A percentile compares a stretch with the other conserved stretches of the same genome.
phyloP scores from a whole-genome alignment of 192 early-diverging fungal species.

The Chytriomyces sp. region DNA sequence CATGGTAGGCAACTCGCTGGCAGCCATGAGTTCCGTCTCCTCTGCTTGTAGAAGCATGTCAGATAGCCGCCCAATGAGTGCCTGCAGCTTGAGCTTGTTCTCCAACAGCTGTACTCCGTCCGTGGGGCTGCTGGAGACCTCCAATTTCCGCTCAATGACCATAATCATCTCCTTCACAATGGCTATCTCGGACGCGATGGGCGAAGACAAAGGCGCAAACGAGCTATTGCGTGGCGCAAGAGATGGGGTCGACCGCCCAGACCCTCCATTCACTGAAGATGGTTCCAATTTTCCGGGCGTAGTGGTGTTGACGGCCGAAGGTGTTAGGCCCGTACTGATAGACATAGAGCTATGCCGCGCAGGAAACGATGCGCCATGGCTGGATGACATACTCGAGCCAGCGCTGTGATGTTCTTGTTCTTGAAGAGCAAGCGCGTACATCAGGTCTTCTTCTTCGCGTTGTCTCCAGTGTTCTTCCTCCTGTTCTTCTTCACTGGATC shows the following conservation, averaged over 20 bases:
- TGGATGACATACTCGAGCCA: too few species aligned
- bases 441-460: slow-evolving; percentile 11
- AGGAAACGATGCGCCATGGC: background rate
- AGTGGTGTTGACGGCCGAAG: too few species aligned
- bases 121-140: slow-evolving; percentile 4
- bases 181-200: background rate
- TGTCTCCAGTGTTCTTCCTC: background rate
- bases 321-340: too few species aligned
- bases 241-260: too few species aligned
- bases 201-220: background rate
- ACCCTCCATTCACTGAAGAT: too few species aligned
- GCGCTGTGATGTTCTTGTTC: background rate
- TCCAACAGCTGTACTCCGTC: slow-evolving; percentile 29
- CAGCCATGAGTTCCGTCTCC: background rate
- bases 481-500: background rate
- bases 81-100: slow-evolving; percentile 37
- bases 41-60: slow-evolving; percentile 29
- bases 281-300: too few species aligned
- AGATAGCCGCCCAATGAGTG: slow-evolving; percentile 30
- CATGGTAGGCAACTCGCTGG: background rate
- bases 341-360: too few species aligned
- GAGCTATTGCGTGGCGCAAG: too few species aligned
- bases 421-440: slow-evolving; percentile 5
- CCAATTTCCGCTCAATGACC: slow-evolving; percentile 7
- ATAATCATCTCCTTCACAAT: slow-evolving; percentile 20